These are phyloP conservation scores for Cercospora sesami DNA, from an alignment of 2,329 filamentous ascomycete genomes.

Conservation along the genomic window DNA sequence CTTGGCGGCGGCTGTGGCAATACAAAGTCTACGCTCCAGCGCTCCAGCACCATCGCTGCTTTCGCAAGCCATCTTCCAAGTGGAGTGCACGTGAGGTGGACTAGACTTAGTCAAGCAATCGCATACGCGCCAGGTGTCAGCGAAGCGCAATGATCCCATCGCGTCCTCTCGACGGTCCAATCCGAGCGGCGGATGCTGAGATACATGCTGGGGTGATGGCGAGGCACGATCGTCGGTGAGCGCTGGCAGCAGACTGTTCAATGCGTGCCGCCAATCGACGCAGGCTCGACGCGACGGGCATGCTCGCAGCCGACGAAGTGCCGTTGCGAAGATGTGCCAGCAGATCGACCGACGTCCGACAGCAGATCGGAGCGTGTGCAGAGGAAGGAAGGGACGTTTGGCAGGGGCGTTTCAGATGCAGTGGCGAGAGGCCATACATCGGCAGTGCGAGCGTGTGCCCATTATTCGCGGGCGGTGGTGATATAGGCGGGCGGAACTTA, in stretches of 20 bases:
- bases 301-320: not conserved
- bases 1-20: not conserved
- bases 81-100: not conserved
- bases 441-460: not conserved
- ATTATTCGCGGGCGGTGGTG: not conserved
- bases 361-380: not conserved
- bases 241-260: not conserved
- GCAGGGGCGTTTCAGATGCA: not conserved
- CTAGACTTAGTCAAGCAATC: not conserved
- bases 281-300: not conserved
- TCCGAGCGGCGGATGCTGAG: not conserved
- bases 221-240: not conserved
- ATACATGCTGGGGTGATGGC: not conserved
- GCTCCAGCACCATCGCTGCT: not conserved
- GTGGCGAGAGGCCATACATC: not conserved
- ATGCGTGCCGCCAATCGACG: not conserved
- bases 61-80: not conserved
- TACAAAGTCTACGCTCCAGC: not conserved
- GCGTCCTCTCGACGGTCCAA: not conserved
- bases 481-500: not conserved
- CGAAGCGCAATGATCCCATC: not conserved
- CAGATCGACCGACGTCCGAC: not conserved
- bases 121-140: not conserved
- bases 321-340: not conserved
- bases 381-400: not conserved